Conservation (phyloP, 2,329 filamentous ascomycete species). For the Chrysoporthe deuterocubensis region DNA sequence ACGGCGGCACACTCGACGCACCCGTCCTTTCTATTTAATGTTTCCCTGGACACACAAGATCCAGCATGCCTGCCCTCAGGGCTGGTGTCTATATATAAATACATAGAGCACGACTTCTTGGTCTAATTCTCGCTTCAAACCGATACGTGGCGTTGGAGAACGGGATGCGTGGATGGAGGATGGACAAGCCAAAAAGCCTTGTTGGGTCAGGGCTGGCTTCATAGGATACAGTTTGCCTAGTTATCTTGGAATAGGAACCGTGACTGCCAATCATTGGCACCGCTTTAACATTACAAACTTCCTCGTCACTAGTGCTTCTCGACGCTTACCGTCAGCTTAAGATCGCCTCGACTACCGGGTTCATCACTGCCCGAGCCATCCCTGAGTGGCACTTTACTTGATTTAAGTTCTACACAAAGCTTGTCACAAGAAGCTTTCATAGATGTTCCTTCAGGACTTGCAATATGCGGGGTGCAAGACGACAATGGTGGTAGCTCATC, state of each 20-base stretch:
- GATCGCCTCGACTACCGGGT: neutral
- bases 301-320: neutral
- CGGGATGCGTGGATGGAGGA: neutral
- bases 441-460: neutral
- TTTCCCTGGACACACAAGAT: neutral
- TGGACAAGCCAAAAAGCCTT: neutral
- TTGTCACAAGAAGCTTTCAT: too few relatives aligned
- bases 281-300: conserved; percentile 1
- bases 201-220: conserved; percentile 6
- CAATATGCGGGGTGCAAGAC: neutral
- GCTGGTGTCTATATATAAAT: conserved; percentile 21
- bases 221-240: conserved; percentile 14
- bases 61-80: conserved; percentile 12
- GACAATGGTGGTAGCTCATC: neutral
- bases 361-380: neutral
- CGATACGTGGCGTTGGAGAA: conserved; percentile 17
- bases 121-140: conserved; percentile 20
- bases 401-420: neutral
- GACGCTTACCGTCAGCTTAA: neutral
- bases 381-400: too few relatives aligned
- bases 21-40: conserved; percentile 21
- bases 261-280: conserved; percentile 14
- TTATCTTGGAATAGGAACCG: conserved; percentile 22
- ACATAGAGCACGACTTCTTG: conserved; percentile 8
- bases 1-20: conserved; percentile 1